Conservation (phyloP, 1,139 yeast genomes). For the Meyerozyma athensensis region DNA sequence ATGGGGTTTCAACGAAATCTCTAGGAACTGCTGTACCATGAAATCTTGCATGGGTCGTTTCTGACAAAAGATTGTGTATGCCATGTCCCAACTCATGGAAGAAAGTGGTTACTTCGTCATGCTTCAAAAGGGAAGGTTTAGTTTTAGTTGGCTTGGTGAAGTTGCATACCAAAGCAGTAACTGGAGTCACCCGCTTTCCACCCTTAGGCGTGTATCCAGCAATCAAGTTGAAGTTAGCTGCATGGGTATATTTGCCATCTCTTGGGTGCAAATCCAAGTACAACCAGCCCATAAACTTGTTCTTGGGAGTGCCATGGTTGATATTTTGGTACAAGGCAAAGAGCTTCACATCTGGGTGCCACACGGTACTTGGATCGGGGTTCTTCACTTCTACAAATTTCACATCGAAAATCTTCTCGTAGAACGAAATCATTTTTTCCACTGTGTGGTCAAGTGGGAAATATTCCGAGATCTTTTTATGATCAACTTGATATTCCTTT, state of each 20-base stretch:
- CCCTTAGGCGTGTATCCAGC: constrained; percentile 54
- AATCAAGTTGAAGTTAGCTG: constrained; percentile 70
- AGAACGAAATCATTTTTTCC: constrained; percentile 61
- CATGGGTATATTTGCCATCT: constrained; percentile 82
- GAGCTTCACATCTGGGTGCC: constrained; percentile 80
- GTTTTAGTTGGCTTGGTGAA: constrained; percentile 70
- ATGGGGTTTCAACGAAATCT: constrained; percentile 89
- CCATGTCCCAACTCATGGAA: constrained; percentile 93
- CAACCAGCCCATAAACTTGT: constrained; percentile 72
- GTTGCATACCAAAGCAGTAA: constrained; percentile 78
- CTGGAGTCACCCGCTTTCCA: constrained; percentile 56
- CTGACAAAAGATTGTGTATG: constrained; percentile 70
- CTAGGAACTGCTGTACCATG: constrained; percentile 74
- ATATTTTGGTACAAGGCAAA: constrained; percentile 65
- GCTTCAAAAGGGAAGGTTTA: constrained; percentile 74
- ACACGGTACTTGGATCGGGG: constrained; percentile 29
- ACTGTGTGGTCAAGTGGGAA: constrained; percentile 72
- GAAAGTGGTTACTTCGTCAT: constrained; percentile 74
- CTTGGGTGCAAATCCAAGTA: constrained; percentile 83
- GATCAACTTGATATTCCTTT: constrained; percentile 66
- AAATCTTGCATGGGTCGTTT: constrained; percentile 59
- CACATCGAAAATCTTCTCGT: constrained; percentile 62
- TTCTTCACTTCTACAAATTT: constrained; percentile 53
- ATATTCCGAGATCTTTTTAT: constrained; percentile 66
- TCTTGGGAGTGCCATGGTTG: constrained; percentile 34